phyloP scores from a whole-genome alignment of 345 rosid genomes.

The Eucalyptus cladocalyx region DNA sequence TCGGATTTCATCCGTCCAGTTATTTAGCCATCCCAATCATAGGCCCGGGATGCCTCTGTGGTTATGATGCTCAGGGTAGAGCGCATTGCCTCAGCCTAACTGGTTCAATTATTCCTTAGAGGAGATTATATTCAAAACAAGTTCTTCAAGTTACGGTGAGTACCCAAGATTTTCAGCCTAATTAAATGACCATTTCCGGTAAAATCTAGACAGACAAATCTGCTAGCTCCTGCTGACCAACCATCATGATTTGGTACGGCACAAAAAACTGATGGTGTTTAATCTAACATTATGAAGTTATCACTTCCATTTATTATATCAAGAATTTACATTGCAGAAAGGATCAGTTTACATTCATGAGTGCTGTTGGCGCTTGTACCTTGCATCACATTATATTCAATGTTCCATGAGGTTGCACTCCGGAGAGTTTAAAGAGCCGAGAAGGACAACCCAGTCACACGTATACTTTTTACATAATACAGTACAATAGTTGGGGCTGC shows the following conservation, averaged over 20 bases:
- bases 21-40: neutral
- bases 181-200: neutral
- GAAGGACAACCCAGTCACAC: neutral
- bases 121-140: neutral
- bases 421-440: neutral
- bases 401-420: neutral
- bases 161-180: neutral
- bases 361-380: neutral
- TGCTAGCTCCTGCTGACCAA: neutral
- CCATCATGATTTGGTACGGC: neutral
- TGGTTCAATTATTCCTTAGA: no score
- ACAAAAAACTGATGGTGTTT: neutral
- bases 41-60: neutral
- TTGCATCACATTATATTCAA: neutral
- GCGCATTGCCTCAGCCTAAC: neutral
- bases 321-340: neutral
- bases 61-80: neutral
- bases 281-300: neutral
- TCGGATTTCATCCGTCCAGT: no score
- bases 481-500: neutral
- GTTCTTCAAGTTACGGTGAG: neutral
- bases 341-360: neutral
- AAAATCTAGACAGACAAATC: neutral
- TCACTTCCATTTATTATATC: neutral
- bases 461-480: neutral